A percentile compares a stretch with the other conserved stretches of the same genome.
These are phyloP conservation scores for Neonectria sp. DNA, from an alignment of 2,329 filamentous ascomycete species.

Conservation along the genomic window DNA sequence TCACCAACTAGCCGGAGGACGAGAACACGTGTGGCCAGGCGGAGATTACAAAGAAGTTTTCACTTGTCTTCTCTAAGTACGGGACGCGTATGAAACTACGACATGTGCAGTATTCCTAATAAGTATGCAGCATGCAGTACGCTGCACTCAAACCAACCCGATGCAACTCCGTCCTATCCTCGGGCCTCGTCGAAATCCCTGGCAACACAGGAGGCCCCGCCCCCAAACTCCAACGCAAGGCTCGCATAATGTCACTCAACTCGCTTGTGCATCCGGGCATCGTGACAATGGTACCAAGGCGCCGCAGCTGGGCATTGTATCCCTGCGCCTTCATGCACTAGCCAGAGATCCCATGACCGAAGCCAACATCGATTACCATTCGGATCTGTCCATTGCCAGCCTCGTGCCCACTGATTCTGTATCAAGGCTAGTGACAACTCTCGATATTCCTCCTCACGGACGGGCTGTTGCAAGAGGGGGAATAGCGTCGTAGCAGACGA, in stretches of 20 bases:
- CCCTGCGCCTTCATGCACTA: conserved; percentile 19
- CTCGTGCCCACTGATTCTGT: not conserved
- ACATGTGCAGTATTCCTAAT: not conserved
- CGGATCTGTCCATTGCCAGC: conserved; percentile 1
- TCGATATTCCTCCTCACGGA: too few species aligned
- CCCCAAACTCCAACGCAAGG: conserved; percentile 4
- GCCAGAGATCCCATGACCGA: conserved; percentile 21
- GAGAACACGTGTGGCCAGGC: conserved; percentile 11
- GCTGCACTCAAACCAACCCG: not conserved
- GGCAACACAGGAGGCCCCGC: conserved; percentile 1
- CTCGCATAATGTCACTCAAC: conserved; percentile 9
- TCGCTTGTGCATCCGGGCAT: conserved; percentile 6
- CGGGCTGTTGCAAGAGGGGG: conserved; percentile 3
- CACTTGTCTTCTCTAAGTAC: not conserved
- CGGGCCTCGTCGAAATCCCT: not conserved
- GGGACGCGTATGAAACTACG: not conserved
- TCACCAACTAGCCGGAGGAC: not conserved
- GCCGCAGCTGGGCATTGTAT: conserved; percentile 14
- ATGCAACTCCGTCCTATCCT: not conserved
- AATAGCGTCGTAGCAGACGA: not conserved
- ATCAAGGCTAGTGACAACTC: not conserved
- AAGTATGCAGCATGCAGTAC: not conserved
- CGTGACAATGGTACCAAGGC: conserved; percentile 15
- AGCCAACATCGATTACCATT: conserved; percentile 5
- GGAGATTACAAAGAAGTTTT: not conserved